Evolutionary conservation across 225 moss, liverwort and hornwort genomes (phyloP).

Genomic region (Marchantia polymorpha): DNA sequence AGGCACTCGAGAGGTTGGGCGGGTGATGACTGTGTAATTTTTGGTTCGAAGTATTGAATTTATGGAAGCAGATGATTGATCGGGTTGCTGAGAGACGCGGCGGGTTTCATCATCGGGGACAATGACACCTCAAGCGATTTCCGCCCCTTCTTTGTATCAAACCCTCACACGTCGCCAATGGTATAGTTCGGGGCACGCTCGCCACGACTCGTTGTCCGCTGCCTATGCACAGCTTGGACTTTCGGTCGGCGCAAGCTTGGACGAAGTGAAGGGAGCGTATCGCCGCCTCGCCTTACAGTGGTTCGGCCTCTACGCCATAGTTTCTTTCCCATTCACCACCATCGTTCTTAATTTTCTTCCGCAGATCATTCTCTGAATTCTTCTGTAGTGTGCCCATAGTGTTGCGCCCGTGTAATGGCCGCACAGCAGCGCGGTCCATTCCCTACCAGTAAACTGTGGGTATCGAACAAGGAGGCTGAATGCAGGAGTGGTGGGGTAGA

Average conservation of each 20-base stretch:
- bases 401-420: too few relatives aligned
- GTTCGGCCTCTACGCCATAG: constrained; percentile 28
- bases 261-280: constrained; percentile 85
- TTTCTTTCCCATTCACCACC: neutral
- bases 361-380: too few relatives aligned
- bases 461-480: too few relatives aligned
- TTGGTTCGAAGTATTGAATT: too few relatives aligned
- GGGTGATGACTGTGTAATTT: neutral
- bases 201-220: constrained; percentile 40
- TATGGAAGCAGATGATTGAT: constrained; percentile 5
- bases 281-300: constrained; percentile 79
- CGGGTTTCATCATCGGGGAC: neutral
- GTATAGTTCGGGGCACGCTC: constrained; percentile 22
- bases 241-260: constrained; percentile 64
- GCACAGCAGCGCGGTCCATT: too few relatives aligned
- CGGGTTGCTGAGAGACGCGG: neutral
- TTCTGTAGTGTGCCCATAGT: too few relatives aligned
- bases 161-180: constrained; percentile 10
- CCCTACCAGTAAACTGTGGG: too few relatives aligned
- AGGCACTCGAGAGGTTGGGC: neutral
- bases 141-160: neutral
- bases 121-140: neutral
- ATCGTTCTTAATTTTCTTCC: too few relatives aligned
- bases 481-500: too few relatives aligned
- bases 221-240: constrained; percentile 75